These are phyloP conservation scores for Trifolium fragiferum DNA, from an alignment of 306 rosid species.

Conservation along the genomic window DNA sequence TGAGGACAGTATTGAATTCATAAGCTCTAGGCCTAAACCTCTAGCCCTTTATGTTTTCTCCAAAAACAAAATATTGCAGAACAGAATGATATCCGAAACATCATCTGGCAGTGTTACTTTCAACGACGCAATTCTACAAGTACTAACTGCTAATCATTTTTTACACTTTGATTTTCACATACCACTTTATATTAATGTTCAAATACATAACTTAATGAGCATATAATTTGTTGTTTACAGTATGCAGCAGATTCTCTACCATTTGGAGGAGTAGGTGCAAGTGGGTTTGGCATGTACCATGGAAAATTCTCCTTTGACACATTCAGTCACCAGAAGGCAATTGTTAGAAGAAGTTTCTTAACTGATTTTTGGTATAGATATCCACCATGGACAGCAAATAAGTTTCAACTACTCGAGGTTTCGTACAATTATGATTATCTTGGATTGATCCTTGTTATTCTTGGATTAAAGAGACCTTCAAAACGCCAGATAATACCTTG, in stretches of 20 bases:
- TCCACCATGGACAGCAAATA: slow-evolving; percentile 77
- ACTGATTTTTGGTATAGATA: slow-evolving; percentile 78
- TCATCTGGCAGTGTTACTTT: slow-evolving; percentile 73
- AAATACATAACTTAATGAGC: neutral
- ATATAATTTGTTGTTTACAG: slow-evolving; percentile 45
- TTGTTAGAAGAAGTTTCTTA: slow-evolving; percentile 61
- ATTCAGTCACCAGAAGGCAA: slow-evolving; percentile 71
- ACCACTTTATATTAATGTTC: neutral
- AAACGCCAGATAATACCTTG: slow-evolving; percentile 24
- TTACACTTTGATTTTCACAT: neutral
- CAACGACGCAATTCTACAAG: slow-evolving; percentile 75
- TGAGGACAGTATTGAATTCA: slow-evolving; percentile 72
- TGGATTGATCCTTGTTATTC: slow-evolving; percentile 56
- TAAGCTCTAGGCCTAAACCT: slow-evolving; percentile 71
- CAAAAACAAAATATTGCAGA: slow-evolving; percentile 57
- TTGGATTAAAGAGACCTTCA: slow-evolving; percentile 55
- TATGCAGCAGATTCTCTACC: slow-evolving; percentile 75
- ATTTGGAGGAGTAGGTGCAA: slow-evolving; percentile 84
- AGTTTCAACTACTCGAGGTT: slow-evolving; percentile 59
- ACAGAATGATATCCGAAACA: slow-evolving; percentile 69
- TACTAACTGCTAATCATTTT: neutral
- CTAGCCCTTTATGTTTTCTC: slow-evolving; percentile 81
- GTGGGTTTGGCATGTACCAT: slow-evolving; percentile 84
- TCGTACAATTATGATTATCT: slow-evolving; percentile 63
- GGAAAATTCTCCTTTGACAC: slow-evolving; percentile 86